Percentiles rank a stretch among this genome's conserved stretches.
Conservation (phyloP, 352 stramenopile genomes). For the Globisporangium takayamanum region DNA sequence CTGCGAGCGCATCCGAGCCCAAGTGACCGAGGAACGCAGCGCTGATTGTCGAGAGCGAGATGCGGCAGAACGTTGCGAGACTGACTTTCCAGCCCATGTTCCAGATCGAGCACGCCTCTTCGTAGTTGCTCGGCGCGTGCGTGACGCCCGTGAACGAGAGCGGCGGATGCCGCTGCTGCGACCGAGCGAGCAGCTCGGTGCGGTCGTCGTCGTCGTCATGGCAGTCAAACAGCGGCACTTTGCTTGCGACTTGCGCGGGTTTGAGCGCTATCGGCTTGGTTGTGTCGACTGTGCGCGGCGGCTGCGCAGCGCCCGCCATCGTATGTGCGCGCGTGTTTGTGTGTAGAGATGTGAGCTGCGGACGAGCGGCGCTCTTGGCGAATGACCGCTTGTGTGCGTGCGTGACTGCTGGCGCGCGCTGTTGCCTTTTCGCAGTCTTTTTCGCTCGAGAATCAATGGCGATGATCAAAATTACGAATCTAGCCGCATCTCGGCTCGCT, state of each 20-base stretch:
- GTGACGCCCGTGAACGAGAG: constrained; percentile 2
- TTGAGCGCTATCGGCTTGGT: not conserved
- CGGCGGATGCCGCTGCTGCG: constrained; percentile 3
- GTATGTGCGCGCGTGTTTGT: not conserved
- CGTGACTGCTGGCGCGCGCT: not conserved
- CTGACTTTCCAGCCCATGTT: constrained; percentile 82
- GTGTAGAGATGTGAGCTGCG: not conserved
- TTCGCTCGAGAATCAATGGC: not conserved
- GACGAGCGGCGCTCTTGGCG: too few relatives aligned
- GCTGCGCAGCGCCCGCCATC: not conserved
- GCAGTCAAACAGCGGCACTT: constrained; percentile 3
- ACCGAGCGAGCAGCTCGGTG: constrained; percentile 4
- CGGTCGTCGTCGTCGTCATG: not conserved
- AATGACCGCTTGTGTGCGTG: not conserved
- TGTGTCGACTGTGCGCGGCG: too few relatives aligned
- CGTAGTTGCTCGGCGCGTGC: constrained; percentile 16
- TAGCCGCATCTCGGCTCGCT: not conserved
- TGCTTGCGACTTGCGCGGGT: not conserved
- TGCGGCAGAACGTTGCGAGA: constrained; percentile 75
- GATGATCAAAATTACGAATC: not conserved
- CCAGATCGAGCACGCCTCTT: constrained; percentile 68
- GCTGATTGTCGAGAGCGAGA: constrained; percentile 73
- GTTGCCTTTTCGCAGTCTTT: not conserved
- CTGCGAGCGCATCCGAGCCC: constrained; percentile 65
- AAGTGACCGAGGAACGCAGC: constrained; percentile 74